Conservation (phyloP, 352 stramenopile genomes). For the Aphanomyces invadans region DNA sequence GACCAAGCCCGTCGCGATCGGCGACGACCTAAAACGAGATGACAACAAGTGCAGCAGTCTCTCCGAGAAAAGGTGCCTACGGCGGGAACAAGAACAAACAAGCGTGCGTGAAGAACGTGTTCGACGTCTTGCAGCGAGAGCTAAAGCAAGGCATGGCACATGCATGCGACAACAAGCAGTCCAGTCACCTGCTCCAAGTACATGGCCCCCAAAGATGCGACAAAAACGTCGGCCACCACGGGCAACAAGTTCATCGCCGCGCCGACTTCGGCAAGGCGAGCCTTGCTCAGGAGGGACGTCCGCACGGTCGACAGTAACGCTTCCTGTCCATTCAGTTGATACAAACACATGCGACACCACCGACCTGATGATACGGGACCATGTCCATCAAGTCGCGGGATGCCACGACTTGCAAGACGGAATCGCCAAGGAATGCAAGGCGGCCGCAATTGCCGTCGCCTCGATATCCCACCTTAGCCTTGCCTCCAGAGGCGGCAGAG, state of each 20-base stretch:
- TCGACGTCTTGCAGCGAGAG: conserved; percentile 46
- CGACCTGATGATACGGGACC: conserved; percentile 69
- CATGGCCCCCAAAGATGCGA: conserved; percentile 64
- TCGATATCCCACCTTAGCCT: conserved; percentile 44
- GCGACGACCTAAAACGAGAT: conserved; percentile 38
- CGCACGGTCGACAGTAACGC: conserved; percentile 68
- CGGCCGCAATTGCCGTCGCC: conserved; percentile 51
- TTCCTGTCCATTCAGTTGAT: conserved; percentile 30
- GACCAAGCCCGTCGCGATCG: conserved; percentile 77
- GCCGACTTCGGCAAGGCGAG: conserved; percentile 53
- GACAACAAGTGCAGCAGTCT: not conserved
- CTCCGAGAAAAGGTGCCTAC: conserved; percentile 25
- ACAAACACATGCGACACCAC: too few relatives aligned
- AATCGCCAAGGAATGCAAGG: conserved; percentile 79
- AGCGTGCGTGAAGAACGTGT: conserved; percentile 45
- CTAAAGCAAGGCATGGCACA: not conserved
- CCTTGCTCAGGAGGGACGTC: conserved; percentile 82
- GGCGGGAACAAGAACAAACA: conserved; percentile 66
- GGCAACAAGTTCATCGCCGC: conserved; percentile 52
- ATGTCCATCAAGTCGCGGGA: conserved; percentile 71
- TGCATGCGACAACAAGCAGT: not conserved
- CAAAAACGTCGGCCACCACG: conserved; percentile 72
- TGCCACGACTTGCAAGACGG: conserved; percentile 71
- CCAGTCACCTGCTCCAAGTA: conserved; percentile 56
- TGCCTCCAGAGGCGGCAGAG: conserved; percentile 53